Conservation (phyloP, 257 asterid genomes). For the Penstemon barbatus region DNA sequence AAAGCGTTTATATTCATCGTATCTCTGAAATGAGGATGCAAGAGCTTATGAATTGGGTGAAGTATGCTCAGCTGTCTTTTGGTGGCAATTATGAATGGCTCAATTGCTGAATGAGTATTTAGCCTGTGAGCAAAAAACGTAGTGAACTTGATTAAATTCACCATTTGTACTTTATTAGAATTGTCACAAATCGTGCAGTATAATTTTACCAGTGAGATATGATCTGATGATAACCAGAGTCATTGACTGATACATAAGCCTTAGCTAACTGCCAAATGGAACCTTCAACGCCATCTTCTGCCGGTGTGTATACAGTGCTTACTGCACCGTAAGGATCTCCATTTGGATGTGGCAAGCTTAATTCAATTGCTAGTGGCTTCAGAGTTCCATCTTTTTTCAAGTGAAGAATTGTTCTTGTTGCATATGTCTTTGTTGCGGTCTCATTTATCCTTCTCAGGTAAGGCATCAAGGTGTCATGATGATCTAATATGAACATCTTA, state of each 20-base stretch:
- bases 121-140: conserved; percentile 43
- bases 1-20: conserved; percentile 73
- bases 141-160: neutral
- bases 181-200: neutral
- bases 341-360: conserved; percentile 72
- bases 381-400: conserved; percentile 61
- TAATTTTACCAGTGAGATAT: conserved; percentile 69
- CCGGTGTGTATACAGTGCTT: conserved; percentile 61
- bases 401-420: conserved; percentile 71
- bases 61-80: conserved; percentile 74
- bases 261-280: conserved; percentile 78
- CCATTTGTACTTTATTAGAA: neutral
- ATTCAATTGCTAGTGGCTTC: conserved; percentile 71
- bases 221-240: conserved; percentile 75
- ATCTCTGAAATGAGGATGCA: conserved; percentile 76
- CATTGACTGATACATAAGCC: conserved; percentile 71
- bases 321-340: conserved; percentile 54
- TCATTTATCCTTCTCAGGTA: conserved; percentile 59
- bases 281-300: conserved; percentile 56
- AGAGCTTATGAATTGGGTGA: conserved; percentile 79
- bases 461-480: conserved; percentile 68
- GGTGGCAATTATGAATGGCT: conserved; percentile 77
- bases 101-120: conserved; percentile 69
- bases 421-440: conserved; percentile 57
- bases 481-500: conserved; percentile 61